These are phyloP conservation scores for Hydrangea macrophylla DNA, from an alignment of 148 eudicot species.

Conservation along the genomic window DNA sequence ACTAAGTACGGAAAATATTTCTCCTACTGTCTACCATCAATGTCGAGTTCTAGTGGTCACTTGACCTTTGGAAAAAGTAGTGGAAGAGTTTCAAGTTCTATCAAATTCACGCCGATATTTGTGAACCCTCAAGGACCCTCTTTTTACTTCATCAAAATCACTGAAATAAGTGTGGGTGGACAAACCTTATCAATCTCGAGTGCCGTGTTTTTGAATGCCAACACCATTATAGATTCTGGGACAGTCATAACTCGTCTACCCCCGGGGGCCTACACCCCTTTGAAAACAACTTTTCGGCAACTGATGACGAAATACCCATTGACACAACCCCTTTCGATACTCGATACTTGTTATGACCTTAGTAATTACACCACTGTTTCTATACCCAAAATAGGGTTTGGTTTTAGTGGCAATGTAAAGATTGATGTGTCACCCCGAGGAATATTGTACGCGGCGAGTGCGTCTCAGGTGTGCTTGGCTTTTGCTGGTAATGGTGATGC, in stretches of 20 bases:
- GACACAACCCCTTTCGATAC: constrained; percentile 42
- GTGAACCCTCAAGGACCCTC: constrained; percentile 31
- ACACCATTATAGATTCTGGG: constrained; percentile 73
- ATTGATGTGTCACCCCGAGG: constrained; percentile 38
- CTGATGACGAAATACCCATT: constrained; percentile 47
- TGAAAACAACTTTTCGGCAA: constrained; percentile 41
- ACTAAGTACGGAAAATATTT: constrained; percentile 46
- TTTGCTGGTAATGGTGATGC: constrained; percentile 54
- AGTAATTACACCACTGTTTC: constrained; percentile 29
- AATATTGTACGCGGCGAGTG: constrained; percentile 27
- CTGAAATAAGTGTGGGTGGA: constrained; percentile 48
- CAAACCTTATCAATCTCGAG: constrained; percentile 37
- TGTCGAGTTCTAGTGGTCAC: constrained; percentile 39
- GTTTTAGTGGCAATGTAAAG: constrained; percentile 38
- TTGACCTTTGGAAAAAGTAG: constrained; percentile 49
- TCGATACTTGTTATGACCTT: constrained; percentile 71
- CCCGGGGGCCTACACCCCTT: constrained; percentile 48
- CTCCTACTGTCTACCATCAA: constrained; percentile 71
- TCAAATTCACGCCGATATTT: constrained; percentile 34
- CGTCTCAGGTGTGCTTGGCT: constrained; percentile 54
- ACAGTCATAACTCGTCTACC: constrained; percentile 73
- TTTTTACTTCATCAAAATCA: constrained; percentile 52
- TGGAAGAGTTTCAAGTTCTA: constrained; percentile 20
- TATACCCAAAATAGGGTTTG: constrained; percentile 47
- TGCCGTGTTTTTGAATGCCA: constrained; percentile 43